Evolutionary conservation across 1,284 basidiomycete species (phyloP).

Genomic region (Agaricales sp.): DNA sequence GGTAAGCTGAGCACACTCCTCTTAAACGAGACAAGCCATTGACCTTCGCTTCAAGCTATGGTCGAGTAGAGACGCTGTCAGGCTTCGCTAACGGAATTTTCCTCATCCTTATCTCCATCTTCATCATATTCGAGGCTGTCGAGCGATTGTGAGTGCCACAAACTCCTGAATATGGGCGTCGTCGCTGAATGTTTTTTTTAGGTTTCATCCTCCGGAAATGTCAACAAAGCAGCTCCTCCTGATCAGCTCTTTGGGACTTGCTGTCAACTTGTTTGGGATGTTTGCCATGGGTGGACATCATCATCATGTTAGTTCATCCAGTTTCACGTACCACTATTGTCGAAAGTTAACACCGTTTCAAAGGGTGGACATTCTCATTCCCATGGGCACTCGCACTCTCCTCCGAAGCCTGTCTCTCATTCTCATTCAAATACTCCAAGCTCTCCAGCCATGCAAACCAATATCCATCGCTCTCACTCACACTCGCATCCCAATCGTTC

Average conservation of each 20-base stretch:
- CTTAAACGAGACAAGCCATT: not conserved
- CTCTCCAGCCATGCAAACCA: not conserved
- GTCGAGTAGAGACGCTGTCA: conserved; percentile 96
- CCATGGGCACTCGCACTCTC: conserved; percentile 27
- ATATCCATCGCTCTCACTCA: conserved; percentile 12
- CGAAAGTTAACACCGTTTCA: too few species aligned
- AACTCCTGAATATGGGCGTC: too few species aligned
- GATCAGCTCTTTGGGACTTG: conserved; percentile 83
- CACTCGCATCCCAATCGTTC: conserved; percentile 24
- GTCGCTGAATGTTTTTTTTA: conserved; percentile 23
- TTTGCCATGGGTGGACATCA: conserved; percentile 96
- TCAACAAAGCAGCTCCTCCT: conserved; percentile 89
- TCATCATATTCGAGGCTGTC: conserved; percentile 97
- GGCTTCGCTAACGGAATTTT: conserved; percentile 99
- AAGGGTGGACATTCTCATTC: conserved; percentile 50
- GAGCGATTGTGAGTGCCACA: conserved; percentile 73
- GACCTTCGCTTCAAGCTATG: conserved; percentile 50
- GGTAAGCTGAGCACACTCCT: conserved; percentile 35
- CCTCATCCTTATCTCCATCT: conserved; percentile 91
- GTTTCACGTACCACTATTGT: conserved; percentile 1
- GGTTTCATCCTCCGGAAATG: conserved; percentile 95
- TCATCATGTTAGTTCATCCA: conserved; percentile 54
- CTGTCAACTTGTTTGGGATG: conserved; percentile 97
- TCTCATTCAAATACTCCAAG: conserved; percentile 25
- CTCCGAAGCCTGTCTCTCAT: conserved; percentile 34